phyloP scores from a whole-genome alignment of 2,329 filamentous ascomycete genomes.

The Nothomitra cinnamomea region DNA sequence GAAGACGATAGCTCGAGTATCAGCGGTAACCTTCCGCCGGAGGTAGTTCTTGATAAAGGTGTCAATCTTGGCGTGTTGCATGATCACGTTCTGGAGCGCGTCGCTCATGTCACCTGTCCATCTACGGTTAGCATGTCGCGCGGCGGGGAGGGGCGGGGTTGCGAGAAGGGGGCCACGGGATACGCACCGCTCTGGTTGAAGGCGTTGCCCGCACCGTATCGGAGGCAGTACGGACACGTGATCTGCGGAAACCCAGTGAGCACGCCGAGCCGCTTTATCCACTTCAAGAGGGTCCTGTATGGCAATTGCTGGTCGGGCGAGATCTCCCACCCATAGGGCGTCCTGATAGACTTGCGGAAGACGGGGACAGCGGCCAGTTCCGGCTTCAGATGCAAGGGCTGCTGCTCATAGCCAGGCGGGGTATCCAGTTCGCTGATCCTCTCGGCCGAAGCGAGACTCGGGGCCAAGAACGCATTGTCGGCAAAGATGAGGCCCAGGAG shows the following conservation, averaged over 20 bases:
- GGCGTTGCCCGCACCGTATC: constrained; percentile 20
- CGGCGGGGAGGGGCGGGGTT: neutral
- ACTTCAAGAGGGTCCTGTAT: constrained; percentile 13
- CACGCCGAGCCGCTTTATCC: constrained; percentile 17
- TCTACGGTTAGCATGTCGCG: neutral
- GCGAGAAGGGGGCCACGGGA: neutral
- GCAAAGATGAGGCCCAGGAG: constrained; percentile 9
- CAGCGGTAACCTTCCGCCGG: constrained; percentile 9
- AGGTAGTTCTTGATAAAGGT: constrained; percentile 13
- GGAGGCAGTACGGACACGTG: constrained; percentile 19
- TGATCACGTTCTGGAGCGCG: constrained; percentile 11
- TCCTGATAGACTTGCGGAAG: constrained; percentile 17
- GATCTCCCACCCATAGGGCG: constrained; percentile 14
- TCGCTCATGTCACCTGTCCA: constrained; percentile 7
- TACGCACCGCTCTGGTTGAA: constrained; percentile 24
- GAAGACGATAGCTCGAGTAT: constrained; percentile 12
- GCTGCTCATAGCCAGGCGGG: constrained; percentile 17
- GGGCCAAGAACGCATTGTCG: constrained; percentile 18
- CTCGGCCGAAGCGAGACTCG: constrained; percentile 17
- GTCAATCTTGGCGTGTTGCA: constrained; percentile 10
- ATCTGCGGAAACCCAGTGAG: constrained; percentile 20
- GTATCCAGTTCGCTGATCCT: constrained; percentile 22
- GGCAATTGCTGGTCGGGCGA: constrained; percentile 15
- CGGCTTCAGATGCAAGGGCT: constrained; percentile 19
- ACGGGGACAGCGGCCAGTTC: constrained; percentile 19